A percentile compares a stretch with the other conserved stretches of the same genome.
These are phyloP conservation scores for Trichophyton equinum DNA, from an alignment of 2,329 filamentous ascomycete genomes.

Conservation along the genomic window DNA sequence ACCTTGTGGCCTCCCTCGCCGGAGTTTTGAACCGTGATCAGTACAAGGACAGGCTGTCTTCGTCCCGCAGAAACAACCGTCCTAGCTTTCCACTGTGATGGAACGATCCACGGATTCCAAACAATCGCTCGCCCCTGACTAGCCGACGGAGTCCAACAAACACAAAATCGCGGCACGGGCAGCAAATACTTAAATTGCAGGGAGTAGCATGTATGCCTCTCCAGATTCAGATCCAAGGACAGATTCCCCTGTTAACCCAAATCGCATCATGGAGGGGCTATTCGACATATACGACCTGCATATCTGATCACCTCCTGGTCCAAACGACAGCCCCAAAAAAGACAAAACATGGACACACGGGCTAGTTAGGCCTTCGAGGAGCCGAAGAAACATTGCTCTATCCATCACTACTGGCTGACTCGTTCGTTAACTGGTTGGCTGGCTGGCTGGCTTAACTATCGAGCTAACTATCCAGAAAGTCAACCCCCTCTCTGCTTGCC, in stretches of 20 bases:
- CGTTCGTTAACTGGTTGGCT: background rate
- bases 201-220: background rate
- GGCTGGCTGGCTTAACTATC: too few relatives aligned
- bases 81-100: too few relatives aligned
- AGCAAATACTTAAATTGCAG: too few relatives aligned
- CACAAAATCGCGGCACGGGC: background rate
- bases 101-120: background rate
- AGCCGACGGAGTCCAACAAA: background rate
- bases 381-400: background rate
- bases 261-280: too few relatives aligned
- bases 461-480: too few relatives aligned
- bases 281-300: background rate
- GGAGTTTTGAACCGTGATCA: background rate
- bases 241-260: background rate
- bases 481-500: too few relatives aligned
- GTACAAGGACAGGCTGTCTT: background rate
- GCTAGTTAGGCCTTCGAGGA: background rate
- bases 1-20: background rate
- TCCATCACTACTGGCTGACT: background rate
- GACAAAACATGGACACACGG: background rate
- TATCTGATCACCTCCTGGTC: background rate
- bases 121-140: background rate
- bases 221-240: background rate
- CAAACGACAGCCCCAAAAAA: background rate
- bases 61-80: too few relatives aligned